These are phyloP conservation scores for Dissophora ornata DNA, from an alignment of 192 early-diverging fungal species.

Conservation along the genomic window DNA sequence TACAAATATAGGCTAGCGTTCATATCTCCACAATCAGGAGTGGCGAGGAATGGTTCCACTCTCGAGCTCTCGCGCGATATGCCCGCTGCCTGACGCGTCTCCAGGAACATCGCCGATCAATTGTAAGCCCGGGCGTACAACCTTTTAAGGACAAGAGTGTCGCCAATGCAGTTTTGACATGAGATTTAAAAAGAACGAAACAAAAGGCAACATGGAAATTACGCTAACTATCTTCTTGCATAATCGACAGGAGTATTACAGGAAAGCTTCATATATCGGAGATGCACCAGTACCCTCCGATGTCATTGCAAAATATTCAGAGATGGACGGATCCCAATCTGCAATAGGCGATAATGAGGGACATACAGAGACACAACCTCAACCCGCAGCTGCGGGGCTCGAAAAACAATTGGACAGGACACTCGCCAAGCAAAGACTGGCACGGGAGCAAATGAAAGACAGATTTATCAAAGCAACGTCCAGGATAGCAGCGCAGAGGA, in stretches of 20 bases:
- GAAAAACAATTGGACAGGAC: background rate
- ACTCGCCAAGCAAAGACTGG: background rate
- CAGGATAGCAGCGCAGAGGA: background rate
- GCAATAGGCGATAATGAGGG: too few relatives aligned
- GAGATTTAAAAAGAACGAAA: too few relatives aligned
- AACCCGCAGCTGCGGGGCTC: background rate
- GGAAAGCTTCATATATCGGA: background rate
- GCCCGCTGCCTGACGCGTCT: constrained; percentile 17
- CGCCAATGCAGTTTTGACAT: too few relatives aligned
- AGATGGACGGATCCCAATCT: background rate
- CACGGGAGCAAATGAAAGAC: background rate
- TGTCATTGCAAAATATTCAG: background rate
- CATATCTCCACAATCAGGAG: constrained; percentile 16
- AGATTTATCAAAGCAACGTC: background rate
- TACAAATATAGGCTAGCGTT: constrained; percentile 36
- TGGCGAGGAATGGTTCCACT: constrained; percentile 29
- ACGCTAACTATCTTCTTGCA: too few relatives aligned
- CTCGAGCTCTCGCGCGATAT: constrained; percentile 6
- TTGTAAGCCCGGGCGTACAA: too few relatives aligned
- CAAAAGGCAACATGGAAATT: too few relatives aligned
- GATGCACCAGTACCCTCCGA: background rate
- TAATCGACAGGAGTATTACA: constrained; percentile 19
- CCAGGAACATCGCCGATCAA: constrained; percentile 18
- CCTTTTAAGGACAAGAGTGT: too few relatives aligned
- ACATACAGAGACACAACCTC: background rate